Evolutionary conservation across 139 green algal species (phyloP).

Genomic region (Auxenochlorella protothecoides): DNA sequence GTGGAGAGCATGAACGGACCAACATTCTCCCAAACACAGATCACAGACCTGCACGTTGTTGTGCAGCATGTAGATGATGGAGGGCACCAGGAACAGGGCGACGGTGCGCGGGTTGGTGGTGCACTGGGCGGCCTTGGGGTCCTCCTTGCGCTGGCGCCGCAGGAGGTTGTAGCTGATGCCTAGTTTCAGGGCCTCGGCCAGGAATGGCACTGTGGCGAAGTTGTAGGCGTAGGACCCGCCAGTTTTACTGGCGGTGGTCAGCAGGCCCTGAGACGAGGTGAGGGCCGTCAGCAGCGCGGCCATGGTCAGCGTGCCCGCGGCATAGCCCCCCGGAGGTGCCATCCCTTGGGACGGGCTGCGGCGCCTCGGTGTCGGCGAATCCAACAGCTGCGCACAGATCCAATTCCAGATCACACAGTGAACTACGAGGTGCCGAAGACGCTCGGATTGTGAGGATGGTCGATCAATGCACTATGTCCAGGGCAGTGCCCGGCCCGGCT

Average conservation of each 20-base stretch:
- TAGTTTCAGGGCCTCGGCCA: conserved; percentile 47
- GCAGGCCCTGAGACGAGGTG: conserved; percentile 38
- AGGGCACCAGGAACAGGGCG: conserved; percentile 41
- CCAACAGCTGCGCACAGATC: too few relatives aligned
- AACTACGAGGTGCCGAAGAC: too few relatives aligned
- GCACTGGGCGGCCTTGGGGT: conserved; percentile 13
- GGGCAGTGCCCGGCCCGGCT: too few relatives aligned
- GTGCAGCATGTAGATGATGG: conserved; percentile 52
- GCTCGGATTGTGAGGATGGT: too few relatives aligned
- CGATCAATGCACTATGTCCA: too few relatives aligned
- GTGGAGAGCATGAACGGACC: too few relatives aligned
- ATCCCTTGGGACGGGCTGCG: not conserved
- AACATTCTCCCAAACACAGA: too few relatives aligned
- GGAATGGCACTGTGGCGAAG: conserved; percentile 44
- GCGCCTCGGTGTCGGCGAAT: too few relatives aligned
- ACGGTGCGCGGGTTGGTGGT: conserved; percentile 18
- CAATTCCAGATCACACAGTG: too few relatives aligned
- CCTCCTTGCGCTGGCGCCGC: conserved; percentile 2
- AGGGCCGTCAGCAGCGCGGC: conserved; percentile 28
- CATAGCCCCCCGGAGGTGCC: not conserved
- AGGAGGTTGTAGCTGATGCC: conserved; percentile 27
- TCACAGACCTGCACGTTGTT: conserved; percentile 45
- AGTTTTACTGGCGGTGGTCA: conserved; percentile 32
- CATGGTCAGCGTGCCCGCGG: conserved; percentile 23
- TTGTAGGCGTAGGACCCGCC: conserved; percentile 43